Evolutionary conservation across 129 eudicot species (phyloP), one percentile per base, ranked within the genome.

Genomic region (Cynara cardunculus): DNA sequence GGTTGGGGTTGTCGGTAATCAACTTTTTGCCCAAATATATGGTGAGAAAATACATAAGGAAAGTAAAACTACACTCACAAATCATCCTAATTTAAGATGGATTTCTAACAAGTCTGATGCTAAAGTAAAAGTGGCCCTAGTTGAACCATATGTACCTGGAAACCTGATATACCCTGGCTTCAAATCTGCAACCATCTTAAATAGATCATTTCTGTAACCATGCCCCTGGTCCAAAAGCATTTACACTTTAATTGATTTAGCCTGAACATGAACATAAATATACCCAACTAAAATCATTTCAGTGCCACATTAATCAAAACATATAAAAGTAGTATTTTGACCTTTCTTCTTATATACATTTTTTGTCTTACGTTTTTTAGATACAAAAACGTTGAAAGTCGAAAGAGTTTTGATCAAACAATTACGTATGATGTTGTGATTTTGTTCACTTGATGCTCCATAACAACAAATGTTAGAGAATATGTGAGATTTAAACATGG

Each of bases 161-260:
- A 92, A 96, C 86, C 99, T 89, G 53, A 96, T 80, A 76, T 92
- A 96, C 27, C 91, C 94, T 37, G 99, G 99, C 81, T 84, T 91
- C 79, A 96, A 76, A 85, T 96, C 87, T 73, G 89, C 80, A 85
- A 96, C 72, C 97, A 88, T 88, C 65, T 84, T 74, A 82, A 90
- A 89, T 69, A 96, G 91, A 86, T 96, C 99, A 13, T 85, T 85
- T 59, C 99, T 90, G 73, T 88, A 96, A 46, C 99, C 99, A 77
- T 92, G 99, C 28, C 93, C 98, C 97, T 96, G 92, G 65, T 30
- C 26, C 26, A 68, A 62, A 76, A 49, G 80, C 19, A 59, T 64
- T 46, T 31, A 8, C 27, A 13, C 5, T 31, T 2, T 59, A 11
- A 71, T 49, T 10, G 18, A 21, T 27, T 28, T 27, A 35, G 25